A percentile compares a stretch with the other conserved stretches of the same genome.
These are phyloP conservation scores for Oxyria digyna DNA, from an alignment of 148 eudicot genomes.

Conservation along the genomic window DNA sequence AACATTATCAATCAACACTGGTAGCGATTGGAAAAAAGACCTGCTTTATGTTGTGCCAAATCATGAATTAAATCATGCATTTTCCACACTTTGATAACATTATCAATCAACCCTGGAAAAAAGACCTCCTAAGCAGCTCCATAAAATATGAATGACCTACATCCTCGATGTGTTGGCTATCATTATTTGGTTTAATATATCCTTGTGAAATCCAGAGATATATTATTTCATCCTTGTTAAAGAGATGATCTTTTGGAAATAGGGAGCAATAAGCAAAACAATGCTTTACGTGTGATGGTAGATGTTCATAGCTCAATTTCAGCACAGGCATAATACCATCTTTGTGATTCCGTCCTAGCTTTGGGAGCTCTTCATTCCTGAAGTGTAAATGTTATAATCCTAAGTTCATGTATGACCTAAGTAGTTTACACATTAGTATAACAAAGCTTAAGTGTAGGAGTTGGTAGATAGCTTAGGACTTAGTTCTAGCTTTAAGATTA, in stretches of 20 bases:
- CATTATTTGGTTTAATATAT: neutral
- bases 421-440: no score
- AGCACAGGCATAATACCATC: slow-evolving; percentile 7
- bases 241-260: slow-evolving; percentile 20
- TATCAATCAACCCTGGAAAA: neutral
- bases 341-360: neutral
- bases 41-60: slow-evolving; percentile 7
- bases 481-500: no score
- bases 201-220: slow-evolving; percentile 22
- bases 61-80: neutral
- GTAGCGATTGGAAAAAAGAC: slow-evolving; percentile 14
- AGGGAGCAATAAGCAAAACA: slow-evolving; percentile 37
- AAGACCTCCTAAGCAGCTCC: slow-evolving; percentile 17
- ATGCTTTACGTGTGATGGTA: slow-evolving; percentile 16
- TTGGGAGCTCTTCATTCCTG: slow-evolving; percentile 1
- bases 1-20: no score
- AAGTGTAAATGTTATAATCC: no score
- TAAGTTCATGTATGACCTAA: no score
- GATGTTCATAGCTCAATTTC: slow-evolving; percentile 21
- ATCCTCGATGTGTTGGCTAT: slow-evolving; percentile 7
- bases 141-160: slow-evolving; percentile 19
- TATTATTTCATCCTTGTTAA: slow-evolving; percentile 13
- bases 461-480: no score
- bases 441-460: no score
- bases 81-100: fast-evolving